phyloP scores from a whole-genome alignment of 768 basidiomycete genomes.

The Amanita thiersii region DNA sequence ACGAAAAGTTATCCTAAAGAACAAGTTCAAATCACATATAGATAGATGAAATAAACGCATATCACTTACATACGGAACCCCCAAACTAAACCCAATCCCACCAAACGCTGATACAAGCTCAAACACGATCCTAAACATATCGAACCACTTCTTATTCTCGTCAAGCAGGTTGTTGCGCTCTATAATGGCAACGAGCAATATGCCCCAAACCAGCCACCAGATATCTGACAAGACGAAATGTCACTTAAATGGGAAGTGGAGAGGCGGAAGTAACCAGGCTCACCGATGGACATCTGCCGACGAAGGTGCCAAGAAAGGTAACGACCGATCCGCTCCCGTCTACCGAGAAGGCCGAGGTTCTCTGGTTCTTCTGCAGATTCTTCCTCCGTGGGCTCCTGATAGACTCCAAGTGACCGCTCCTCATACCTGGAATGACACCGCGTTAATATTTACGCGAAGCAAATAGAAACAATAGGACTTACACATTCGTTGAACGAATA shows the following conservation, averaged over 20 bases:
- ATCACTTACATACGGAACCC: constrained; percentile 36
- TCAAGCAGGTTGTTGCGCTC: constrained; percentile 55
- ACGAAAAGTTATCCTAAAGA: constrained; percentile 47
- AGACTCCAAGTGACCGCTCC: constrained; percentile 63
- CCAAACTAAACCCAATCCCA: constrained; percentile 63
- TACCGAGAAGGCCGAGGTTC: constrained; percentile 25
- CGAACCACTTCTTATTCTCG: constrained; percentile 54
- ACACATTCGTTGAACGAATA: constrained; percentile 64
- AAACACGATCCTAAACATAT: constrained; percentile 46
- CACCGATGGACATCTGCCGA: constrained; percentile 51
- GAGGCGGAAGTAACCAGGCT: constrained; percentile 13
- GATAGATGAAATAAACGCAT: background rate
- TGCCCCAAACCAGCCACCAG: constrained; percentile 73
- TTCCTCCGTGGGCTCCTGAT: constrained; percentile 42
- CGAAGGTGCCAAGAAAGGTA: constrained; percentile 52
- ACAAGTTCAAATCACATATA: background rate
- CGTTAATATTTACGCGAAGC: background rate
- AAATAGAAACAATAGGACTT: constrained; percentile 10
- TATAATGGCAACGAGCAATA: constrained; percentile 67
- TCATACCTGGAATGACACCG: constrained; percentile 41
- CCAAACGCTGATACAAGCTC: constrained; percentile 64
- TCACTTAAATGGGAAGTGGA: background rate
- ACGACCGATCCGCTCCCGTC: constrained; percentile 35
- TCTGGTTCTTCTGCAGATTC: constrained; percentile 41
- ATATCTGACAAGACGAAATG: constrained; percentile 38